A percentile compares a stretch with the other conserved stretches of the same genome.
These are phyloP conservation scores for Geotrichum europaeum DNA, from an alignment of 1,139 yeast genomes.

Conservation along the genomic window DNA sequence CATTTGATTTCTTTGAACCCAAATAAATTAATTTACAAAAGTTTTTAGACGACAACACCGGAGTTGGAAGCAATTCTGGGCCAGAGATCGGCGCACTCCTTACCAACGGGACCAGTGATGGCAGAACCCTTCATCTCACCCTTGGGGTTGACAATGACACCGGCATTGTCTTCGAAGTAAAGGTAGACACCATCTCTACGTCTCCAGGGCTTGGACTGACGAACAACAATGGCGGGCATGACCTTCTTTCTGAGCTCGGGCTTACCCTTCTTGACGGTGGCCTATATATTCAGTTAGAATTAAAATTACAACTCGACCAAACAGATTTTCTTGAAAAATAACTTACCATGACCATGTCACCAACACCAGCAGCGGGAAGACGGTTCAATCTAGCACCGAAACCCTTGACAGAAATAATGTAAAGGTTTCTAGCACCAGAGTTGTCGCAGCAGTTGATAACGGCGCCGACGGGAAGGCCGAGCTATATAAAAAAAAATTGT, in stretches of 20 bases:
- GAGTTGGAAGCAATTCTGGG: slow-evolving; percentile 99
- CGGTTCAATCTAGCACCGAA: slow-evolving; percentile 99
- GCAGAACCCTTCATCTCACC: slow-evolving; percentile 99
- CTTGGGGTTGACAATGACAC: slow-evolving; percentile 99
- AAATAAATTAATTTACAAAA: slow-evolving; percentile 12
- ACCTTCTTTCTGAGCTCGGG: slow-evolving; percentile 99
- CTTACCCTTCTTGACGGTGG: slow-evolving; percentile 99
- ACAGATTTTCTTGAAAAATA: slow-evolving; percentile 5
- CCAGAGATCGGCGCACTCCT: slow-evolving; percentile 99
- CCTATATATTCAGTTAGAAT: slow-evolving; percentile 32
- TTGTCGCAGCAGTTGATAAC: slow-evolving; percentile 99
- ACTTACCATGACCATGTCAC: slow-evolving; percentile 92
- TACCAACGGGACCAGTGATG: slow-evolving; percentile 99
- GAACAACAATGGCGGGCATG: slow-evolving; percentile 99
- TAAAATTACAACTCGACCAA: background rate
- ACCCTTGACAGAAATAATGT: slow-evolving; percentile 98
- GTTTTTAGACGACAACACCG: slow-evolving; percentile 93
- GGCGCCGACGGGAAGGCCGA: slow-evolving; percentile 99
- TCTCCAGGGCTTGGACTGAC: slow-evolving; percentile 99
- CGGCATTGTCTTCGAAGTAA: slow-evolving; percentile 99
- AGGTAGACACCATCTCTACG: slow-evolving; percentile 99
- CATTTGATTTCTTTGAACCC: background rate
- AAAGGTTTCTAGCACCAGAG: slow-evolving; percentile 99
- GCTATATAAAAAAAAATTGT: slow-evolving; percentile 34
- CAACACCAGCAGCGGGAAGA: slow-evolving; percentile 99